phyloP scores from a whole-genome alignment of 2,329 filamentous ascomycete genomes.

The Penicillium sp. region DNA sequence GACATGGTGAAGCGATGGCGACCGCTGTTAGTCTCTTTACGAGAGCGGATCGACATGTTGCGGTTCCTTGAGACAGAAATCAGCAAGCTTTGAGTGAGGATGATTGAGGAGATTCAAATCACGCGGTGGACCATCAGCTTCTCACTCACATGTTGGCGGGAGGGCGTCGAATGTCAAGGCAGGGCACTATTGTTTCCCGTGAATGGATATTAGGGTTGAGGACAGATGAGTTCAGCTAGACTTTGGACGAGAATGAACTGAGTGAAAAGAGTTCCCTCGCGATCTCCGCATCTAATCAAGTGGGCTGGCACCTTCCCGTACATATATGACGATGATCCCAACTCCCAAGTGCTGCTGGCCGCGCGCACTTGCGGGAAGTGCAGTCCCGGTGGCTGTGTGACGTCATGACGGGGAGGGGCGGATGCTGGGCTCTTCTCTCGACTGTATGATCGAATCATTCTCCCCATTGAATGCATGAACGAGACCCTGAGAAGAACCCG shows the following conservation, averaged over 20 bases:
- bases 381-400: conserved; percentile 21
- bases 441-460: conserved; percentile 5
- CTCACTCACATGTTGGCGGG: too few relatives aligned
- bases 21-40: conserved; percentile 20
- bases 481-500: too few relatives aligned
- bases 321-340: conserved; percentile 19
- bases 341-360: conserved; percentile 9
- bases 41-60: conserved; percentile 37
- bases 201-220: too few relatives aligned
- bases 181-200: too few relatives aligned
- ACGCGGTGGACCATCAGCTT: too few relatives aligned
- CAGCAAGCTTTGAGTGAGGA: not conserved
- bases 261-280: too few relatives aligned
- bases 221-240: too few relatives aligned
- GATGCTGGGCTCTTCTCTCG: conserved; percentile 23
- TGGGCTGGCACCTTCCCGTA: conserved; percentile 2
- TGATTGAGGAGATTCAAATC: not conserved
- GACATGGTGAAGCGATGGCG: conserved; percentile 75
- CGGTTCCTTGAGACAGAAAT: conserved; percentile 34
- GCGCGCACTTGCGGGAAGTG: conserved; percentile 8
- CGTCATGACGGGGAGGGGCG: conserved; percentile 27
- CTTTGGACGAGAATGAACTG: too few relatives aligned
- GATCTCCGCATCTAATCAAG: not conserved
- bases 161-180: too few relatives aligned
- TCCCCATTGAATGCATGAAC: not conserved